Evolutionary conservation across 768 basidiomycete genomes (phyloP), one percentile per base, ranked within the genome.

Genomic region (Clavaria fumosa): DNA sequence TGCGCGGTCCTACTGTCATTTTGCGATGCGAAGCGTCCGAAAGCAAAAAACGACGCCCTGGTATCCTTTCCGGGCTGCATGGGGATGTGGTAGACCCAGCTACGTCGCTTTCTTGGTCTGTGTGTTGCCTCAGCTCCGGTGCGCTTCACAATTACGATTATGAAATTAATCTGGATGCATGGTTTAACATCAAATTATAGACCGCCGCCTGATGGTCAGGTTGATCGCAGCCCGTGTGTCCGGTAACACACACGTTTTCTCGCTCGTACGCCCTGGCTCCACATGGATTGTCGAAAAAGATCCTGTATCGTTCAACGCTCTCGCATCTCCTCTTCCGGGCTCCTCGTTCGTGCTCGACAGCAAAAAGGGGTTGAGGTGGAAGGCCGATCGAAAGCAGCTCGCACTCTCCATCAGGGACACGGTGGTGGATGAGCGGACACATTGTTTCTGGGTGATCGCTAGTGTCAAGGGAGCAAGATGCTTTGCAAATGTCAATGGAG

Each of bases 1-100:
- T 88, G 66, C 67, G 83, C 17, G 78, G 72, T 1, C 84, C 85
- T 1, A 65, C 66, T 9, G 58, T 88, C 7, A 66, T 88, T 7
- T 56, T 79, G 1, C 63, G 72, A 19, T 63, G 62, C 45, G 49
- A 45, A 11, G 49, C 54, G 44, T 61, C 51, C 34, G 61, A 60
- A 47, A 52, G 55, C 17, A 66, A 62, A 46, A 62, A 56, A 38
- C 60, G 56, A 40, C 54, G 58, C 35, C 53, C 60, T 21, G 45
- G 62, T 14, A 44, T 58, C 20, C 50, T 56, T 35, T 47, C 62
- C 17, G 46, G 49, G 19, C 51, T 47, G 17, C 56, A 60, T 37
- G 41, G 61, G 35, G 57, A 53, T n/a, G 55, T 62, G 12, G 38
- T 52, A 31, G 69, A 72, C 38, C 54, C 59, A 1, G 54, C 81